phyloP scores from a whole-genome alignment of 129 eudicot species.

The Chrysanthemum seticuspe region DNA sequence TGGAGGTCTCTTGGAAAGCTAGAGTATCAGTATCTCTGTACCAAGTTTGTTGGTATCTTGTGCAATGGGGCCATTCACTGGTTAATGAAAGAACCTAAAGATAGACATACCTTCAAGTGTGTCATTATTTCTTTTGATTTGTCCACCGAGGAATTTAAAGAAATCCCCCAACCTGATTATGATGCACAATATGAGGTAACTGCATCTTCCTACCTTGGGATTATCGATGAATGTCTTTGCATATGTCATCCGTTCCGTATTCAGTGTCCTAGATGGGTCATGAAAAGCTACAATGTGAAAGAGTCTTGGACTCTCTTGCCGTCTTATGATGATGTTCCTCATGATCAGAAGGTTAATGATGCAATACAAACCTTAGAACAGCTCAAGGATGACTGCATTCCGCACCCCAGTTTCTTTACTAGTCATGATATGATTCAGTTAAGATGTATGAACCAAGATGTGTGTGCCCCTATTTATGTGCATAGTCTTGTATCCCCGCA shows the following conservation, averaged over 20 bases:
- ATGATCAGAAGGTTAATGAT: not conserved
- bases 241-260: too few relatives aligned
- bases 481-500: not conserved
- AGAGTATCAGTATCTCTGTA: not conserved
- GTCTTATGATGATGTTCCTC: too few relatives aligned
- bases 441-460: not conserved
- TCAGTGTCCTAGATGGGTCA: not conserved
- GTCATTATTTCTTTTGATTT: not conserved
- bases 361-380: not conserved
- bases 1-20: not conserved
- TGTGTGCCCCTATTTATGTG: not conserved
- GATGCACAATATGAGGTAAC: too few relatives aligned
- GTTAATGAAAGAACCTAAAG: not conserved
- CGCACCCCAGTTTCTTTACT: too few relatives aligned
- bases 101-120: not conserved
- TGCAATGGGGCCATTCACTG: constrained; percentile 9
- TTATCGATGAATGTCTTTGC: not conserved
- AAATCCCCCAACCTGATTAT: constrained; percentile 11
- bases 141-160: not conserved
- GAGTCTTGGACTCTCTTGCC: not conserved
- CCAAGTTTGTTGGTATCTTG: not conserved
- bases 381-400: too few relatives aligned
- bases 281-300: not conserved
- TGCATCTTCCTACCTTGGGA: not conserved
- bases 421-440: not conserved